Evolutionary conservation across 768 basidiomycete genomes (phyloP), one percentile per base, ranked within the genome.

Genomic region (Sistotremastrum suecicum): DNA sequence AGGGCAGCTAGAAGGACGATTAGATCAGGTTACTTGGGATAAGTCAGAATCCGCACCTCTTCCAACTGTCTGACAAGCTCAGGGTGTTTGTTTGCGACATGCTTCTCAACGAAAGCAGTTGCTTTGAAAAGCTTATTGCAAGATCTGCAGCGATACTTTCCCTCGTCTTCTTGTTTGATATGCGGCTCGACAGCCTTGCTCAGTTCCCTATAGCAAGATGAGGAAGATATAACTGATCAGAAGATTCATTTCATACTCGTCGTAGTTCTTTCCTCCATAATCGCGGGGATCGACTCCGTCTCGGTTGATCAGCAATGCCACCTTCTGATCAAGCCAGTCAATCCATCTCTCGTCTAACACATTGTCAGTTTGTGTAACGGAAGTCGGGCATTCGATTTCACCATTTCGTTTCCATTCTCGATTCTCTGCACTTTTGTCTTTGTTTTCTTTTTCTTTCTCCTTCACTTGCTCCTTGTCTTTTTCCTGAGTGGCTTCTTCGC

Each of bases 81-180:
- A 7, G 83, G 68, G 59, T 99, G 95, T 61, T 98, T 98, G 60
- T 92, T 89, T 8, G 81, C 76, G 50, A 99, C 81, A 60, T 99
- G 95, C 70, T 98, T 98, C 66, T 94, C 89, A 41, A 98, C 86
- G 64, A 97, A 99, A 29, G 91, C 79, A 34, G 86, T 83, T 3
- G 91, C 95, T 61, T 92, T 92, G 80, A 99, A 99, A 20, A 98
- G 71, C 67, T 99, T 99, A 64, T 80, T 82, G 63, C 95, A 99
- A 31, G 80, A 81, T 68, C 88, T 94, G 68, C 95, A 99, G 51
- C 95, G 74, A 67, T 86, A 98, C 60, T 95, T 98, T 56, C 83
- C 87, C 63, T 94, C 89, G 53, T 97, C 94, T 63, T 98, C 94
- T 60, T 90, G 85, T 64, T 92, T 92, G 61, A 98, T 75, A 60